These are phyloP conservation scores for Sphaerulina populicola DNA, from an alignment of 2,329 filamentous ascomycete species.

Conservation along the genomic window DNA sequence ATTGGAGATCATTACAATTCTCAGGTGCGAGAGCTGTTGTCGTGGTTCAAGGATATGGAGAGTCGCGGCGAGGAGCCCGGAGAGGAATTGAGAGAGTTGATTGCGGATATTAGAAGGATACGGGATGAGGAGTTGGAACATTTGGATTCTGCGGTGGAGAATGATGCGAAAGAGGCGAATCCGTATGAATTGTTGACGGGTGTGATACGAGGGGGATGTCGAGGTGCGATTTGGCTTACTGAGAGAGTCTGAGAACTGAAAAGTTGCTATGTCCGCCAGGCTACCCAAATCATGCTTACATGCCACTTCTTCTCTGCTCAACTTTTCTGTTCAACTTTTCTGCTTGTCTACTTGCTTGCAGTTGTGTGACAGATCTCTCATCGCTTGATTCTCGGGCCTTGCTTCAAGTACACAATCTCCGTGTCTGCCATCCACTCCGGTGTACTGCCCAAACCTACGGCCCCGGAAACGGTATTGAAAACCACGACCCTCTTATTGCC, in stretches of 20 bases:
- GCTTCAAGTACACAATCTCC: slow-evolving; percentile 19
- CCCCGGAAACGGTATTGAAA: too few species aligned
- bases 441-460: too few species aligned
- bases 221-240: slow-evolving; percentile 86
- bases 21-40: slow-evolving; percentile 72
- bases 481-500: too few species aligned
- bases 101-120: slow-evolving; percentile 69
- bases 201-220: slow-evolving; percentile 80
- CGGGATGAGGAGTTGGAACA: slow-evolving; percentile 96
- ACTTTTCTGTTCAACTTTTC: too few species aligned
- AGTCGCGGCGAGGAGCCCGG: slow-evolving; percentile 70
- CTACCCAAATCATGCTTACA: too few species aligned
- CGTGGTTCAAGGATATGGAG: slow-evolving; percentile 72
- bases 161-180: slow-evolving; percentile 82
- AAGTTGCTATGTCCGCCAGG: background rate
- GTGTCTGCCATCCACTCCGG: too few species aligned
- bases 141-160: slow-evolving; percentile 85
- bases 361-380: too few species aligned
- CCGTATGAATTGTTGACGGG: slow-evolving; percentile 85
- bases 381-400: too few species aligned
- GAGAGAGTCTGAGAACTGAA: slow-evolving; percentile 52
- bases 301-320: too few species aligned
- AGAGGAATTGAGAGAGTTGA: slow-evolving; percentile 63
- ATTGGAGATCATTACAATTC: slow-evolving; percentile 94
- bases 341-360: too few species aligned